Evolutionary conservation across 2,329 filamentous ascomycete genomes (phyloP).

Genomic region (Cladophialophora yegresii): DNA sequence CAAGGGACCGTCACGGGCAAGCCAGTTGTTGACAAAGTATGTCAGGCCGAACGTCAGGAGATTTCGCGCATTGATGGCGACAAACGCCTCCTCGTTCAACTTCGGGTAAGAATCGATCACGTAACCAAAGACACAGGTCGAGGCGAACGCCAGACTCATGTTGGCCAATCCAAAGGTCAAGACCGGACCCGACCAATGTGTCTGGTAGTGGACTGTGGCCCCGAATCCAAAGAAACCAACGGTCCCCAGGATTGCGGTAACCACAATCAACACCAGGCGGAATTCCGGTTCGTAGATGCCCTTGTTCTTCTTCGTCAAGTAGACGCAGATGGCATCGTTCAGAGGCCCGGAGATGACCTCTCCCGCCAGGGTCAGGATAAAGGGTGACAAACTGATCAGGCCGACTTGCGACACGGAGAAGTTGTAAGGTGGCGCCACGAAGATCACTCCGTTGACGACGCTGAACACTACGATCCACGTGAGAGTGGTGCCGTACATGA

Average conservation of each 20-base stretch:
- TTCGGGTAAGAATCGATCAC: conserved; percentile 53
- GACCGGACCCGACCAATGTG: conserved; percentile 53
- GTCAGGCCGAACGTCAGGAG: conserved; percentile 46
- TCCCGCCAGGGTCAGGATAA: conserved; percentile 81
- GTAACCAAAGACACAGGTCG: conserved; percentile 55
- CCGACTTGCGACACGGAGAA: conserved; percentile 76
- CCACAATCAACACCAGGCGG: conserved; percentile 76
- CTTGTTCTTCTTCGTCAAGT: conserved; percentile 70
- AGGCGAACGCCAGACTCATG: conserved; percentile 52
- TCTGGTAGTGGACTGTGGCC: conserved; percentile 40
- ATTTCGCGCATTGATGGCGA: conserved; percentile 54
- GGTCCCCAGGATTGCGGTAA: conserved; percentile 59
- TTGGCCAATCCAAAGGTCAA: conserved; percentile 54
- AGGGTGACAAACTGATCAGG: conserved; percentile 81
- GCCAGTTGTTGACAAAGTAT: conserved; percentile 48
- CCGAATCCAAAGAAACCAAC: conserved; percentile 55
- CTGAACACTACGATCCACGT: conserved; percentile 30
- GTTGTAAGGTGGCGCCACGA: conserved; percentile 41
- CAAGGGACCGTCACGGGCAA: conserved; percentile 43
- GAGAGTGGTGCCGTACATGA: conserved; percentile 26
- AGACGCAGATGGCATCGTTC: conserved; percentile 69
- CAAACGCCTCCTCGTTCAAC: conserved; percentile 54
- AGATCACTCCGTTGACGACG: conserved; percentile 29
- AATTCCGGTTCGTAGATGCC: conserved; percentile 93
- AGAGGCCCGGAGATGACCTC: conserved; percentile 69